Evolutionary conservation across 2,329 filamentous ascomycete genomes (phyloP).

Genomic region (Hymenoscyphus fraxineus): DNA sequence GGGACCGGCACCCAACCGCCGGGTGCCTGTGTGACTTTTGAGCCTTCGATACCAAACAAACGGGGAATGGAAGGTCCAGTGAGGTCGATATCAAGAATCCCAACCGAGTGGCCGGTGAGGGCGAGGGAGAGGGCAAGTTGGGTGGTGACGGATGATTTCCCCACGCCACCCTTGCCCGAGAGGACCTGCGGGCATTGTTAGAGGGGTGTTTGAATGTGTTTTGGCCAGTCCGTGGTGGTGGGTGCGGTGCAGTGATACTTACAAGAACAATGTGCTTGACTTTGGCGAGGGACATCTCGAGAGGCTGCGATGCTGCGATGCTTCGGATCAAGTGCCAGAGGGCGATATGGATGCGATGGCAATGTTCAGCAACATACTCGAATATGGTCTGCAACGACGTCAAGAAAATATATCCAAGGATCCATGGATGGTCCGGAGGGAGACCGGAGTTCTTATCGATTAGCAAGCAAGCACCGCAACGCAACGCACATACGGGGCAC

Average conservation of each 20-base stretch:
- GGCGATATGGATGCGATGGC: background rate
- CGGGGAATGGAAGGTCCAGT: constrained; percentile 95
- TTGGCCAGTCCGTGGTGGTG: background rate
- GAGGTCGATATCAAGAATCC: constrained; percentile 92
- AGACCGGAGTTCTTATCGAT: constrained; percentile 29
- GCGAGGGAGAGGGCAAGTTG: constrained; percentile 89
- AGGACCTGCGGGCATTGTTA: constrained; percentile 52
- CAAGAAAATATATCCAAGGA: background rate
- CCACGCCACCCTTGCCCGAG: constrained; percentile 95
- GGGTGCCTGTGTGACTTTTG: constrained; percentile 86
- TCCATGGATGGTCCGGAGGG: background rate
- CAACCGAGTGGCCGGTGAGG: constrained; percentile 80
- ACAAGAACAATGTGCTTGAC: constrained; percentile 77
- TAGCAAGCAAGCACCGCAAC: constrained; percentile 23
- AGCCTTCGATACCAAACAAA: constrained; percentile 83
- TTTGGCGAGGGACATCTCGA: constrained; percentile 61
- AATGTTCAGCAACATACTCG: background rate
- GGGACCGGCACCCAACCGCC: constrained; percentile 89
- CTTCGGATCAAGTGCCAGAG: background rate
- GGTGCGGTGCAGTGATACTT: constrained; percentile 29
- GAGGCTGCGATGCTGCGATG: background rate
- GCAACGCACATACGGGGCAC: too few relatives aligned
- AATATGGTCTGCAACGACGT: background rate
- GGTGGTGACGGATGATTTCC: constrained; percentile 96
- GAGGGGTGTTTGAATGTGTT: constrained; percentile 7